Evolutionary conservation across 1,284 basidiomycete species (phyloP).

Genomic region (Cutaneotrichosporon mucoides): DNA sequence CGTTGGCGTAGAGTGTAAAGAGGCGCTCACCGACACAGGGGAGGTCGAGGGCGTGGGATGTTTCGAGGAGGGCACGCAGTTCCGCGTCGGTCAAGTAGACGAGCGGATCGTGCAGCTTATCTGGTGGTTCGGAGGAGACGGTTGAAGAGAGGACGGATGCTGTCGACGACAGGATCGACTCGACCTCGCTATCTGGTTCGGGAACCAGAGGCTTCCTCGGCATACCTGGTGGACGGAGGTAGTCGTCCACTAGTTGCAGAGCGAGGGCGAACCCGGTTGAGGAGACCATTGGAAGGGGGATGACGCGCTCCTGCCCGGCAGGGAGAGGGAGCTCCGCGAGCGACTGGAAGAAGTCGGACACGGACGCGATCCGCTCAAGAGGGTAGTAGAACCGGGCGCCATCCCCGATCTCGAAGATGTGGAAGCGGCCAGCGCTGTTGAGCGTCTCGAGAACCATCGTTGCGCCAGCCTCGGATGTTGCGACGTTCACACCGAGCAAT

Average conservation of each 20-base stretch:
- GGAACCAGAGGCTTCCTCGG: not conserved
- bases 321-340: not conserved
- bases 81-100: not conserved
- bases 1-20: not conserved
- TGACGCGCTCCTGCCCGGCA: not conserved
- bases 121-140: not conserved
- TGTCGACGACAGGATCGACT: not conserved
- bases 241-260: not conserved
- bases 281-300: not conserved
- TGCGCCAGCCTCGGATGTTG: too few relatives aligned
- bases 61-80: not conserved
- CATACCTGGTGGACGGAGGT: not conserved
- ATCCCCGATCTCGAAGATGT: not conserved
- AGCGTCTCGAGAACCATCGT: not conserved
- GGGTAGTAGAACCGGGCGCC: not conserved
- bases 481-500: too few relatives aligned
- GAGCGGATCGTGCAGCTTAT: not conserved
- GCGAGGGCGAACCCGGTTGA: not conserved
- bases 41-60: not conserved
- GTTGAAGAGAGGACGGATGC: not conserved
- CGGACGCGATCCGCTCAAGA: not conserved
- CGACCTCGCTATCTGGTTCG: not conserved
- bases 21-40: not conserved
- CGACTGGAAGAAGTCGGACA: not conserved
- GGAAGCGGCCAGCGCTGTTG: not conserved